Conservation (phyloP, 805 yeast genomes). For the Candida lessepsii region DNA sequence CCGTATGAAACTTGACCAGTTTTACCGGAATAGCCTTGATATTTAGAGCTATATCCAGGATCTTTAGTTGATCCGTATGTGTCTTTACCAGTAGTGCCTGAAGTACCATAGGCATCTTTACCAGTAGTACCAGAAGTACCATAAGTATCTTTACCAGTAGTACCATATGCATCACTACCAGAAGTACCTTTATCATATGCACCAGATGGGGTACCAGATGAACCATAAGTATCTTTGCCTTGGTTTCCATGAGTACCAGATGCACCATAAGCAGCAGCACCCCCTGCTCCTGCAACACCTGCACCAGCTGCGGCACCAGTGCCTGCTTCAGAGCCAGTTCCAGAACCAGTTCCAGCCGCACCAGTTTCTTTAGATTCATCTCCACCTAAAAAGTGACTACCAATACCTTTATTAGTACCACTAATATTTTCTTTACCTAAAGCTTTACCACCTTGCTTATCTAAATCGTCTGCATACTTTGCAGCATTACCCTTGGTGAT, state of each 20-base stretch:
- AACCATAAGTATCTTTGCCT: conserved; percentile 14
- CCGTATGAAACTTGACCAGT: conserved; percentile 12
- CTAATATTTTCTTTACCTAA: conserved; percentile 22
- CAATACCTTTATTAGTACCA: conserved; percentile 33
- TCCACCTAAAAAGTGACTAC: conserved; percentile 23
- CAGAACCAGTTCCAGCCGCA: conserved; percentile 11
- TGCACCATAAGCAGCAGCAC: conserved; percentile 12
- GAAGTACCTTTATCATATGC: conserved; percentile 9
- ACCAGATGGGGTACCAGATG: conserved; percentile 14
- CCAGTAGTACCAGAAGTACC: conserved; percentile 12
- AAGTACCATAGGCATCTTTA: conserved; percentile 9
- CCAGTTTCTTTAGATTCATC: conserved; percentile 11
- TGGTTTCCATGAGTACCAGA: conserved; percentile 6
- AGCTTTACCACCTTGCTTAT: conserved; percentile 19
- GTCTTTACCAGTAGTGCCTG: conserved; percentile 12
- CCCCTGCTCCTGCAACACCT: conserved; percentile 14
- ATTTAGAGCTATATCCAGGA: conserved; percentile 2
- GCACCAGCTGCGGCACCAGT: conserved; percentile 10
- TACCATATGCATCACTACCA: conserved; percentile 13
- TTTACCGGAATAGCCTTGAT: conserved; percentile 1
- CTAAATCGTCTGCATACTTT: conserved; percentile 25
- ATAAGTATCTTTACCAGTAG: conserved; percentile 12
- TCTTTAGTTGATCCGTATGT: background rate
- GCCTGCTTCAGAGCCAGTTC: conserved; percentile 14
- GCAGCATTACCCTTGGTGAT: conserved; percentile 27